phyloP scores from a whole-genome alignment of 805 yeast genomes.

The Hanseniaspora occidentalis region DNA sequence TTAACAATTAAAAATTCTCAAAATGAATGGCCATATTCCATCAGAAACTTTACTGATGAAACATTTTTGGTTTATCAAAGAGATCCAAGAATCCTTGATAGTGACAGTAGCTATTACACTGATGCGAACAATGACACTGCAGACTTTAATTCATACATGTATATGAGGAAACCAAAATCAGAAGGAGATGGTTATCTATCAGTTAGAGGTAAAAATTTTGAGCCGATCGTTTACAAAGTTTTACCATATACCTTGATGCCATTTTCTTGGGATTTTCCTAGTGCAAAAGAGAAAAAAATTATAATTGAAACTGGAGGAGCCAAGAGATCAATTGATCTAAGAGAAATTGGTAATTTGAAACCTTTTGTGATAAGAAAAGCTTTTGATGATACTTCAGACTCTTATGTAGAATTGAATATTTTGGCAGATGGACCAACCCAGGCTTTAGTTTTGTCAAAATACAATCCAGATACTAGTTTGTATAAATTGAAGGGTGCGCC shows the following conservation, averaged over 20 bases:
- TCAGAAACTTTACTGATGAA: conserved; percentile 78
- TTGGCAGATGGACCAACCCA: conserved; percentile 95
- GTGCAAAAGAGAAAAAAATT: conserved; percentile 73
- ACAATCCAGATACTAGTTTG: conserved; percentile 65
- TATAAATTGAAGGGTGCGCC: conserved; percentile 36
- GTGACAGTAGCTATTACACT: conserved; percentile 51
- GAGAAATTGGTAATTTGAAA: conserved; percentile 83
- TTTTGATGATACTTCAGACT: conserved; percentile 23
- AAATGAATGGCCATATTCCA: conserved; percentile 83
- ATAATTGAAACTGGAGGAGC: conserved; percentile 58
- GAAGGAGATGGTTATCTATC: neutral
- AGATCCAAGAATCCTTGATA: conserved; percentile 43
- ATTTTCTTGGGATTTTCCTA: conserved; percentile 95
- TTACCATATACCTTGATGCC: conserved; percentile 95
- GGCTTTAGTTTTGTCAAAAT: conserved; percentile 70
- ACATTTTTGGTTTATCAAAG: conserved; percentile 81
- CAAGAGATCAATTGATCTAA: conserved; percentile 70
- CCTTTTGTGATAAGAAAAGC: conserved; percentile 67
- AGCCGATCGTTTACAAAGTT: conserved; percentile 67
- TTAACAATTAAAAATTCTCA: conserved; percentile 62
- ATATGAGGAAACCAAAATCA: conserved; percentile 9
- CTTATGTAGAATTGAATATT: conserved; percentile 75
- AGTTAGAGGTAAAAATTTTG: conserved; percentile 27
- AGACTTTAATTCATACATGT: conserved; percentile 1
- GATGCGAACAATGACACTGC: conserved; percentile 33